Base-by-base conservation (phyloP, 2,329 filamentous ascomycete genomes). In the Cladosporium sp. region DNA sequence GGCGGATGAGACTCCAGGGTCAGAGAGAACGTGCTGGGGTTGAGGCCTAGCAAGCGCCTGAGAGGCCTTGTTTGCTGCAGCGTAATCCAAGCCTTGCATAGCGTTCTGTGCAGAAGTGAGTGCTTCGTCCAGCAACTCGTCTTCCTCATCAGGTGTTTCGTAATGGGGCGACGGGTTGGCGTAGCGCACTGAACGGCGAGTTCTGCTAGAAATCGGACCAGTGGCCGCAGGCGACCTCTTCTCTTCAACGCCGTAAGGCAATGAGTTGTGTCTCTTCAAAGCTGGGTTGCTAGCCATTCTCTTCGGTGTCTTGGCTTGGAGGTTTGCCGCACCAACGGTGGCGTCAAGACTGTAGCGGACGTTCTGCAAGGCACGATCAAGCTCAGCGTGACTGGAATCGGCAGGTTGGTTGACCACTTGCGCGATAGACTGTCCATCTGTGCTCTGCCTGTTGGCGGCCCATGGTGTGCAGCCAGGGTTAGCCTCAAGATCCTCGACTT, bases 61-160 rank as follows among this genome's bases (percentile, higher is more conserved):
- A 58, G 45, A 38, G 40, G 59, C 50, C 36, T 57, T 52, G 54
- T 28, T 56, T 20, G 60, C 47, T 68, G 75, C 56, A 67, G 69
- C 62, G 70, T 71, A 74, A 59, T 86, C 90, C 61, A 96, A 79
- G 9, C 85, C 86, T 70, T 85, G 88, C 69, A 89, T 88, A 7
- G 87, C 90, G 61, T 84, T 85, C 67, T 88, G 87, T 0, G 92
- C 89, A 5, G 89, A 90, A 51, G 86, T 83, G 42, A 97, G 80
- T 19, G 87, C 92, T 74, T 99, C 94, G 66, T 97, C 92, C 9
- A 97, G 81, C 9, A 99, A 82, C 75, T 99, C 94, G 60, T 99
- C 94, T 70, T 97, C 93, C 74, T 99, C 94, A 68, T 96, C 92
- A 1, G 94, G 91, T 0, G 92, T 92, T 70, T 99, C 94, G 71